These are phyloP conservation scores for Cryptosporidium viatorum DNA, from an alignment of 169 alveolate species.

Conservation along the genomic window DNA sequence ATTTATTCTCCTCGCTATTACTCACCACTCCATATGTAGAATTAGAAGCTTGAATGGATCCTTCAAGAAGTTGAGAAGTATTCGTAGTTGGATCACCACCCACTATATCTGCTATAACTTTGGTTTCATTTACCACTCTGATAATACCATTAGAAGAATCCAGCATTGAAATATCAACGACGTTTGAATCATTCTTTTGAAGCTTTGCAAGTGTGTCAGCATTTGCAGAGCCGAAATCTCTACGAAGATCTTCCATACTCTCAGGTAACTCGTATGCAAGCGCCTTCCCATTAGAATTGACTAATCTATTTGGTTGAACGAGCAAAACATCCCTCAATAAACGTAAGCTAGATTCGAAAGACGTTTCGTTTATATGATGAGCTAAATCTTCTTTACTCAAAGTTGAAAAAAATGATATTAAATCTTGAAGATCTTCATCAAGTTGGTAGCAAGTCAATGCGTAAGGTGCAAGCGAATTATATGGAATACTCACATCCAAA, in stretches of 20 bases:
- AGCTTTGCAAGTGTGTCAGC: background rate
- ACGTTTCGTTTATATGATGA: conserved; percentile 29
- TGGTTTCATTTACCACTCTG: background rate
- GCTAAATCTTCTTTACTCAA: conserved; percentile 18
- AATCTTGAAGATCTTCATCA: conserved; percentile 63
- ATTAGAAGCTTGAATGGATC: background rate
- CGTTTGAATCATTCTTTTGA: background rate
- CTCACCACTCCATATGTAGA: background rate
- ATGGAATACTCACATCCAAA: conserved; percentile 67
- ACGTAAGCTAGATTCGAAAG: conserved; percentile 52
- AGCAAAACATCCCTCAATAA: conserved; percentile 42
- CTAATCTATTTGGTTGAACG: conserved; percentile 8
- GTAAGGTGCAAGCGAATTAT: conserved; percentile 57
- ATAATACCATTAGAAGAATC: background rate
- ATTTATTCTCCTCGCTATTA: background rate
- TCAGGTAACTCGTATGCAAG: background rate
- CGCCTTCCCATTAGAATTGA: background rate
- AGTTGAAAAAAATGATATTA: conserved; percentile 56
- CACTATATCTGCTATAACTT: background rate
- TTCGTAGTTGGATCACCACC: background rate
- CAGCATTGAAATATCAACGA: background rate
- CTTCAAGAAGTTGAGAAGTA: background rate
- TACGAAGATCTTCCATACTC: background rate
- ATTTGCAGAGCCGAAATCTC: background rate
- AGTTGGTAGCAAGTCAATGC: conserved; percentile 26